phyloP scores from a whole-genome alignment of 768 basidiomycete genomes.

The Tricholoma saponaceum region DNA sequence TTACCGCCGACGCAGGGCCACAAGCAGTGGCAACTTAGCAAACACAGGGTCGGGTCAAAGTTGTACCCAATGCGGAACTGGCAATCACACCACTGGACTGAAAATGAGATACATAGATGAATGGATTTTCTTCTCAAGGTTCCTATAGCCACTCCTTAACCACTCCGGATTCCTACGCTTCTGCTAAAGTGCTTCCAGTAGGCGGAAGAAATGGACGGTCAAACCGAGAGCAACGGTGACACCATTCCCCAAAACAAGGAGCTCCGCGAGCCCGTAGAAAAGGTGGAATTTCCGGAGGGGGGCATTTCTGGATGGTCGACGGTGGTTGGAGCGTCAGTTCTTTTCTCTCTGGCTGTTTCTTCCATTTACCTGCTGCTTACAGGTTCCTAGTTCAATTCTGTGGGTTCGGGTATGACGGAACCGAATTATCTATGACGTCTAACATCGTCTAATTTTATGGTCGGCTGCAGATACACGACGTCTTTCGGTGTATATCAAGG shows the following conservation, averaged over 20 bases:
- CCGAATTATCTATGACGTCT: background rate
- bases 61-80: no score
- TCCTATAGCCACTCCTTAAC: no score
- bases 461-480: slow-evolving; percentile 25
- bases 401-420: slow-evolving; percentile 26
- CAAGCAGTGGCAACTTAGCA: no score
- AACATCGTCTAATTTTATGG: background rate
- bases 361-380: background rate
- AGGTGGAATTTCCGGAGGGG: background rate
- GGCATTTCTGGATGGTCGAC: slow-evolving; percentile 1
- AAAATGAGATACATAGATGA: no score
- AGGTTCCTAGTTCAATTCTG: slow-evolving; percentile 31
- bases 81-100: no score
- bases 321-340: slow-evolving; percentile 2
- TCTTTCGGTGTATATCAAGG: slow-evolving; percentile 44
- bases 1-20: no score
- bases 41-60: no score
- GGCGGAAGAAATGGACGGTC: background rate
- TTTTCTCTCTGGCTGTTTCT: background rate
- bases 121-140: no score
- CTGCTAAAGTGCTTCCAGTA: no score
- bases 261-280: background rate
- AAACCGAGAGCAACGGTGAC: background rate
- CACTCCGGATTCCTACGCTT: no score
- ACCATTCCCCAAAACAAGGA: background rate